Evolutionary conservation across 805 yeast genomes (phyloP).

Genomic region (Zygosaccharomyces siamensis): DNA sequence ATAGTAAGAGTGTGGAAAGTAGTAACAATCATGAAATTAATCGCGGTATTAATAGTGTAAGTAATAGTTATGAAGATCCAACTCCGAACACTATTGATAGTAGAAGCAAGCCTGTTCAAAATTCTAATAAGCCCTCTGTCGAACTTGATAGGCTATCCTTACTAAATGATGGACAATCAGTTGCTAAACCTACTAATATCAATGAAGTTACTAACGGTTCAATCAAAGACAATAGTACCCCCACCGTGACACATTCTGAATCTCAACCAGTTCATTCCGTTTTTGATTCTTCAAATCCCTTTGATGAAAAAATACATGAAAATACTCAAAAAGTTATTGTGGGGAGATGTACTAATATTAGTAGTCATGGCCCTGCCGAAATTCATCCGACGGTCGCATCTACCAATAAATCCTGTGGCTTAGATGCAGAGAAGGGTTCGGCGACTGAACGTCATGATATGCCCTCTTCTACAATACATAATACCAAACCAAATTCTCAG

Average conservation of each 20-base stretch:
- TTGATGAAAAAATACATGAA: constrained; percentile 30
- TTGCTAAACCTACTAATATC: not conserved
- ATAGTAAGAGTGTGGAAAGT: constrained; percentile 1
- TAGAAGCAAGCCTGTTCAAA: not conserved
- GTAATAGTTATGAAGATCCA: constrained; percentile 8
- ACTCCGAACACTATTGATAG: not conserved
- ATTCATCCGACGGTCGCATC: not conserved
- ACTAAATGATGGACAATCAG: not conserved
- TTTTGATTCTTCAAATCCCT: constrained; percentile 25
- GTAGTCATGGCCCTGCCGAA: constrained; percentile 1
- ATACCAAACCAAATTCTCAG: not conserved
- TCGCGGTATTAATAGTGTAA: constrained; percentile 13
- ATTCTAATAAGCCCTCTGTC: not conserved
- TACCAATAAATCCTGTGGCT: not conserved
- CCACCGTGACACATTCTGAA: constrained; percentile 4
- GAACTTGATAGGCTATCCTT: not conserved
- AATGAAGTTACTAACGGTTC: not conserved
- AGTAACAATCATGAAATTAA: constrained; percentile 10
- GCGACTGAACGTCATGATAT: not conserved
- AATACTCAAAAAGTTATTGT: constrained; percentile 27
- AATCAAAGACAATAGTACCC: not conserved
- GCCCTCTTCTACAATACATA: not conserved
- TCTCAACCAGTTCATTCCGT: constrained; percentile 22
- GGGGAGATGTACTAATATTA: constrained; percentile 19
- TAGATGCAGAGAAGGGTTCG: not conserved